Conservation (phyloP, 2,329 filamentous ascomycete genomes). For the Paramyrothecium roridum region DNA sequence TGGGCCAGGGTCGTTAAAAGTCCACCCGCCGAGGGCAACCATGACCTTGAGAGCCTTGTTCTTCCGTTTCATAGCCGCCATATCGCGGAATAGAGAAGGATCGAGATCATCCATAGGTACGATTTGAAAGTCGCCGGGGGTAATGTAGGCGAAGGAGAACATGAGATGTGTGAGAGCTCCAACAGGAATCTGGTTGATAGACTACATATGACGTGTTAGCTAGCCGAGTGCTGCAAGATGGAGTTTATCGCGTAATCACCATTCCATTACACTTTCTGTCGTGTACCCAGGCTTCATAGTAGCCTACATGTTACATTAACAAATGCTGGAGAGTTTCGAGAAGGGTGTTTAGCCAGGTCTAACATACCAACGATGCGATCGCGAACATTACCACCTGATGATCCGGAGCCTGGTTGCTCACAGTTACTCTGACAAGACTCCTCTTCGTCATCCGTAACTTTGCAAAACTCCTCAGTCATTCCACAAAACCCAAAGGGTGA, state of each 20-base stretch:
- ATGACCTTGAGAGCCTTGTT: slow-evolving; percentile 23
- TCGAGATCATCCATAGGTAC: slow-evolving; percentile 18
- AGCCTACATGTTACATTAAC: slow-evolving; percentile 22
- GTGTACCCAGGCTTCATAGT: slow-evolving; percentile 25
- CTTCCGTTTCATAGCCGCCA: slow-evolving; percentile 25
- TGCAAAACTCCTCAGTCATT: slow-evolving; percentile 16
- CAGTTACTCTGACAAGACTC: slow-evolving; percentile 14
- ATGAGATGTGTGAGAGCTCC: slow-evolving; percentile 20
- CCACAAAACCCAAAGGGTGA: slow-evolving; percentile 8
- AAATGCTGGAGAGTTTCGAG: too few species aligned
- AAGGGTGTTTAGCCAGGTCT: too few species aligned
- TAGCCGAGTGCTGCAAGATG: too few species aligned
- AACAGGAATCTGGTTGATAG: slow-evolving; percentile 12
- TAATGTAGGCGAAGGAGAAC: slow-evolving; percentile 27
- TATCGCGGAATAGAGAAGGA: slow-evolving; percentile 11
- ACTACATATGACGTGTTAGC: neutral
- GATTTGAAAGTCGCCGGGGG: slow-evolving; percentile 25
- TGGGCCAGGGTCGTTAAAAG: slow-evolving; percentile 19
- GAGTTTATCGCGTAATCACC: too few species aligned
- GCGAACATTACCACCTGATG: too few species aligned
- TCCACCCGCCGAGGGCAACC: slow-evolving; percentile 39
- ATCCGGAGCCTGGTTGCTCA: neutral
- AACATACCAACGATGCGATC: too few species aligned
- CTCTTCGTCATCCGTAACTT: slow-evolving; percentile 7
- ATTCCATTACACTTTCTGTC: slow-evolving; percentile 7